Evolutionary conservation across 208 protist genomes (phyloP).

Genomic region (Wallacemonas sp.): DNA sequence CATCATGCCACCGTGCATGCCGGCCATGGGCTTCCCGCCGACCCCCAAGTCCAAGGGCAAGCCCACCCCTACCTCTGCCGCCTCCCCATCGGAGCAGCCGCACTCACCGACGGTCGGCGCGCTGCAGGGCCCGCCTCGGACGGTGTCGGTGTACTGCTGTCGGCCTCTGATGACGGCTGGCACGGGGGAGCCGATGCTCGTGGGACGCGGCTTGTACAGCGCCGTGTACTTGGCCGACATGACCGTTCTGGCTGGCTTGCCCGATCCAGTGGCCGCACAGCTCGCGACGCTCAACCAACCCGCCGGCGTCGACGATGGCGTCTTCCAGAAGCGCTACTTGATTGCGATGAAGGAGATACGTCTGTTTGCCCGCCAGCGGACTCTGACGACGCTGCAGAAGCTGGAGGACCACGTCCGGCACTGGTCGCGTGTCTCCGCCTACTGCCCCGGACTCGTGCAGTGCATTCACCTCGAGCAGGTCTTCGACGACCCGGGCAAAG

Average conservation of each 20-base stretch:
- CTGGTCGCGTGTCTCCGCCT: constrained; percentile 48
- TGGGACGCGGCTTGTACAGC: constrained; percentile 58
- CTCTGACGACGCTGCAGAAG: constrained; percentile 29
- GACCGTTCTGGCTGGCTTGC: constrained; percentile 35
- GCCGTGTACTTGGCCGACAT: constrained; percentile 53
- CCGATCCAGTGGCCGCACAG: constrained; percentile 5
- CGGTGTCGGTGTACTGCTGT: constrained; percentile 35
- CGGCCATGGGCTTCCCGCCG: constrained; percentile 15
- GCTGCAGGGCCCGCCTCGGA: neutral
- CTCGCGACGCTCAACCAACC: neutral
- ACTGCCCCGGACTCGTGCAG: constrained; percentile 48
- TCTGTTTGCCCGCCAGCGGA: constrained; percentile 25
- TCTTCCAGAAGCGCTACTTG: constrained; percentile 38
- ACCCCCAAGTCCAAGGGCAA: neutral
- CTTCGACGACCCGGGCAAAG: constrained; percentile 16
- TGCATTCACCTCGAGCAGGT: constrained; percentile 63
- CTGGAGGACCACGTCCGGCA: constrained; percentile 45
- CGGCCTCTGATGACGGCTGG: constrained; percentile 26
- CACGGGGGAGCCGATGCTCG: constrained; percentile 2
- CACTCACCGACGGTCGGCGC: neutral
- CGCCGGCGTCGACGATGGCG: neutral
- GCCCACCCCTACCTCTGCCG: neutral
- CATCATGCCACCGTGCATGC: constrained; percentile 19
- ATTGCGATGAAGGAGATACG: constrained; percentile 70
- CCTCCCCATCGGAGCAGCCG: neutral